Base-by-base conservation (phyloP, 805 yeast species). In the Candida piceae region DNA sequence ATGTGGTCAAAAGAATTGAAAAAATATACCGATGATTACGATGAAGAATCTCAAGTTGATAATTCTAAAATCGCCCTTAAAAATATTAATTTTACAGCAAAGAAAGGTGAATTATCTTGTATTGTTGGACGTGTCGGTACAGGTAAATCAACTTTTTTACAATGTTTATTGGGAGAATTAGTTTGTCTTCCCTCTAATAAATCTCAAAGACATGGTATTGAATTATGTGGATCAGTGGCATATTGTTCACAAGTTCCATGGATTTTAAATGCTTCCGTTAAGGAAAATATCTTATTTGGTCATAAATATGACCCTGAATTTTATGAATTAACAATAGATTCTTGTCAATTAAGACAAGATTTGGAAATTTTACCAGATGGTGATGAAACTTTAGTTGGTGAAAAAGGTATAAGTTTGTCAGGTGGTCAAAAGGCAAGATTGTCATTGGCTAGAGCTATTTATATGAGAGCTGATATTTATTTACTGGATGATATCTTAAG, bases 361-460 rank as follows among this genome's bases (percentile, higher is more conserved):
- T 67, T 93, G 43, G 76, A 73, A 21, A 76, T 80, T 21, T 70
- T 93, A 41, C 87, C 96, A 2, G 84, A 86, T 53, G 96, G 96
- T 37, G 97, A 93, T 58, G 70, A 70, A 35, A 93, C 98, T 5
- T 77, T 84, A 50, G 97, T 93, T 40, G 98, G 98, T 45, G 98
- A 93, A 64, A 87, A 90, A 59, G 98, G 98, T 46, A 89, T 93
- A 35, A 86, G 97, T 11, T 69, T 93, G 34, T 85, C 96, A 29
- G 98, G 98, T 35, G 98, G 98, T 31, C 98, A 93, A 62, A 93
- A 93, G 70, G 97, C 98, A 0, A 79, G 98, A 58, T 71, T 93
- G 25, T 80, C 95, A 1, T 72, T 93, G 36, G 98, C 98, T 0
- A 76, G 98, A 57, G 97, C 98, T 10, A 96, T 93, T 8, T 93